Evolutionary conservation across 768 basidiomycete species (phyloP), one percentile per base, ranked within the genome.

Genomic region (Boletales sp.): DNA sequence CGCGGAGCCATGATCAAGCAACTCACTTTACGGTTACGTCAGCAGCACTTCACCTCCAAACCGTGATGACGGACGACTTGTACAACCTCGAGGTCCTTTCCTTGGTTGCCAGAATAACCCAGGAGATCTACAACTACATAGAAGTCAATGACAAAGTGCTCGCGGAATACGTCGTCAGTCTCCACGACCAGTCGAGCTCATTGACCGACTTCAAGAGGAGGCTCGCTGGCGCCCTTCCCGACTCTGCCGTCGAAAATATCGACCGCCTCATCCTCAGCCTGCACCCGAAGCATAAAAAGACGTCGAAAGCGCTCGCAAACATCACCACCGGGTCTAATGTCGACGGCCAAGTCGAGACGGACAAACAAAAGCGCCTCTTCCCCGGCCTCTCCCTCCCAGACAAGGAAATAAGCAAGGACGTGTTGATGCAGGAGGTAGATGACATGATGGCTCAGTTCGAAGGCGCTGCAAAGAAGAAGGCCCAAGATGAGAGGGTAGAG

Each of bases 271-370:
- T 99, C 58, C 80, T 96, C 48, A 90, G 81, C 50, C 82, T 97
- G 77, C 95, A 99, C 60, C 96, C 95, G 1, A 96, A 93, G 62
- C 87, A 97, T 75, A 96, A 91, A 76, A 90, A 90, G 68, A 75
- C 71, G 38, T 72, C 75, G 28, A 63, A 68, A 19, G 48, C 61
- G 15, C 67, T 67, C 33, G 58, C 67, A 19, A 74, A 75, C 47
- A 74, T 71, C 34, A 72, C 73, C 41, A 49, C 57, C 9, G 66
- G 61, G 14, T 63, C 60, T 32, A 67, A 70, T 41, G 55, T 49
- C 40, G 65, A 66, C 18, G 69, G 64, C 46, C 72, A 68, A 36
- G 56, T 57, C 3, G 90, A 93, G 61, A 65, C 78, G 55, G 89
- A 92, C 63, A 85, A 85, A 69, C 79, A 86, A 74, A 84, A 81